These are phyloP conservation scores for Geosmithia flava DNA, from an alignment of 2,329 filamentous ascomycete genomes.

Conservation along the genomic window DNA sequence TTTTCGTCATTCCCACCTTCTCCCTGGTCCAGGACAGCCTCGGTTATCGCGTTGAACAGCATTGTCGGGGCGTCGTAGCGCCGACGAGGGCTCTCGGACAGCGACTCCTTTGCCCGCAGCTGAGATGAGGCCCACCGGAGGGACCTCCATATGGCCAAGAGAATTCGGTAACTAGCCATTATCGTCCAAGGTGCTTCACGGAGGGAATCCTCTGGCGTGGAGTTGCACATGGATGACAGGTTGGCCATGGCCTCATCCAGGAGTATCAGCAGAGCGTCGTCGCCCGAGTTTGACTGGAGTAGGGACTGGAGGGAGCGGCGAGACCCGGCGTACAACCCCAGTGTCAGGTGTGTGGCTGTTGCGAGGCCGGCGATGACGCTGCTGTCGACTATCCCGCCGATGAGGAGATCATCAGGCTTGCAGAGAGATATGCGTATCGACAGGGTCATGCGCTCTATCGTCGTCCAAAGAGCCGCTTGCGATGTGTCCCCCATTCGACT, in stretches of 20 bases:
- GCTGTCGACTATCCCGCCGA: conserved; percentile 20
- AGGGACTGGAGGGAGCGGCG: conserved; percentile 13
- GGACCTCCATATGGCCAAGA: conserved; percentile 16
- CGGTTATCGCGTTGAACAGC: conserved; percentile 12
- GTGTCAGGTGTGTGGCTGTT: conserved; percentile 14
- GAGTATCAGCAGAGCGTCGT: conserved; percentile 14
- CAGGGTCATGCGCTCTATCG: conserved; percentile 11
- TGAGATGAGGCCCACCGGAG: conserved; percentile 13
- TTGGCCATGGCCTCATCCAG: conserved; percentile 13
- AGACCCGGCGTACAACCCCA: conserved; percentile 12
- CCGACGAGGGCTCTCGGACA: neutral
- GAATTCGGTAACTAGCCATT: conserved; percentile 13
- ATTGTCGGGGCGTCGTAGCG: conserved; percentile 10
- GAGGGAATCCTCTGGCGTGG: conserved; percentile 3
- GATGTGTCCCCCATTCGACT: neutral
- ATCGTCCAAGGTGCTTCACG: conserved; percentile 17
- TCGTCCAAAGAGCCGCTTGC: conserved; percentile 8
- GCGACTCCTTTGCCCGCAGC: conserved; percentile 5
- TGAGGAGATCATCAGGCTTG: conserved; percentile 17
- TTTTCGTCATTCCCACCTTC: neutral
- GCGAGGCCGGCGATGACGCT: conserved; percentile 17
- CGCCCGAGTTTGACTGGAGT: conserved; percentile 9
- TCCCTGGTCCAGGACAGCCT: conserved; percentile 4
- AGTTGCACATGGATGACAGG: conserved; percentile 6
- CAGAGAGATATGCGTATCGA: conserved; percentile 15